A percentile compares a stretch with the other conserved stretches of the same genome.
Conservation (phyloP, 2,329 filamentous ascomycete genomes). For the Hypoxylon sp. region DNA sequence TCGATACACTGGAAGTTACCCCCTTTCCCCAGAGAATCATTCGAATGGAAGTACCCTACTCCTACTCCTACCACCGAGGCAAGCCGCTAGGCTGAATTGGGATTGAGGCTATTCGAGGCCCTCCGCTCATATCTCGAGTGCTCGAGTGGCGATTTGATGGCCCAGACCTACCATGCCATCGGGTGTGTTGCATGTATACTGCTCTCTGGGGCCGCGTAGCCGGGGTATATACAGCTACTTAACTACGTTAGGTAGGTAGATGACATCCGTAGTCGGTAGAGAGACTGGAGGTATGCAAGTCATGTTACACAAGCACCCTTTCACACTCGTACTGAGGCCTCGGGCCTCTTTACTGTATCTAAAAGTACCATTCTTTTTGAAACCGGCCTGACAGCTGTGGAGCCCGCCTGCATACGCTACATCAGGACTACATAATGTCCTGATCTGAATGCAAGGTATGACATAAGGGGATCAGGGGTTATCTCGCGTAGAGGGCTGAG, state of each 20-base stretch:
- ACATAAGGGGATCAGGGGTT: background rate
- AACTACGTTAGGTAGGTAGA: constrained; percentile 34
- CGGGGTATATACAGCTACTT: constrained; percentile 3
- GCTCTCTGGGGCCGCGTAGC: constrained; percentile 6
- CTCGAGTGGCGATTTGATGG: constrained; percentile 12
- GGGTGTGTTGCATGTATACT: constrained; percentile 34
- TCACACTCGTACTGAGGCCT: background rate
- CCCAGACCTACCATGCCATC: constrained; percentile 24
- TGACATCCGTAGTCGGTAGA: constrained; percentile 6
- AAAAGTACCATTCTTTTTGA: background rate
- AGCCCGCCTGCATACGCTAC: constrained; percentile 3
- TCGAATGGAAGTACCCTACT: constrained; percentile 1
- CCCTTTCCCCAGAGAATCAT: background rate
- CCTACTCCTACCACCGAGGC: background rate
- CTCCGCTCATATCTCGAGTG: constrained; percentile 12
- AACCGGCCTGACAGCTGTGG: constrained; percentile 13
- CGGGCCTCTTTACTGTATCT: background rate
- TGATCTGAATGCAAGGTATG: background rate
- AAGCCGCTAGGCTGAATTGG: constrained; percentile 14
- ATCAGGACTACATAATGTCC: background rate
- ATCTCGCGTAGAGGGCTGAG: background rate
- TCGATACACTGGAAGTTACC: background rate
- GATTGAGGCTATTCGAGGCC: constrained; percentile 38
- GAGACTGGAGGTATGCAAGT: constrained; percentile 18
- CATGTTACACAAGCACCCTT: constrained; percentile 17